Evolutionary conservation across 1,284 basidiomycete genomes (phyloP).

Genomic region (Inonotus hispidus): DNA sequence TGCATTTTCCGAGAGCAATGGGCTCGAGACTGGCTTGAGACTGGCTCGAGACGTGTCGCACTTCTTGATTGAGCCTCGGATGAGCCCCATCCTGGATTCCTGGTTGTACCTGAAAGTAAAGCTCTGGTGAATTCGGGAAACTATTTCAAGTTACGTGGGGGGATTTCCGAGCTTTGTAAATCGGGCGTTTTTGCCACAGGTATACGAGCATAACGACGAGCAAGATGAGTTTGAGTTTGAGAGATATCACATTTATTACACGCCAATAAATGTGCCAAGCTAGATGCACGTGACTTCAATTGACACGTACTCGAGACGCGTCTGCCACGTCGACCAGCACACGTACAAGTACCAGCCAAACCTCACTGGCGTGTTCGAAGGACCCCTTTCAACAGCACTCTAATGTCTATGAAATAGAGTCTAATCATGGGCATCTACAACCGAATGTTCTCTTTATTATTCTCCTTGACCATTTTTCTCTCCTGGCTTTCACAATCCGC

Average conservation of each 20-base stretch:
- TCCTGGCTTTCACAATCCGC: slow-evolving; percentile 8
- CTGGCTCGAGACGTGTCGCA: too few relatives aligned
- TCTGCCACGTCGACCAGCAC: slow-evolving; percentile 2
- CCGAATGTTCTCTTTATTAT: slow-evolving; percentile 6
- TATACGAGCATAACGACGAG: background rate
- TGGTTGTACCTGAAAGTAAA: too few relatives aligned
- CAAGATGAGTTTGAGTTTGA: too few relatives aligned
- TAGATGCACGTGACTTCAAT: background rate
- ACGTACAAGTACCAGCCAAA: background rate
- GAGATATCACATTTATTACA: too few relatives aligned
- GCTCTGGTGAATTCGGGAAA: too few relatives aligned
- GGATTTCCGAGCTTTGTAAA: too few relatives aligned
- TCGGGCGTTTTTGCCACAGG: too few relatives aligned
- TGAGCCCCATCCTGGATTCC: too few relatives aligned
- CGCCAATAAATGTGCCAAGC: background rate
- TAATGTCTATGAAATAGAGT: background rate
- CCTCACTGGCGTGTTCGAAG: background rate
- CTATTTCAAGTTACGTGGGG: too few relatives aligned
- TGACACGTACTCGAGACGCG: background rate
- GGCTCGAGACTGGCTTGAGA: too few relatives aligned
- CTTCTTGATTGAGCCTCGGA: too few relatives aligned
- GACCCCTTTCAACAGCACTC: background rate
- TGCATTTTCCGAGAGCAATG: too few relatives aligned
- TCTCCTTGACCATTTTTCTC: slow-evolving; percentile 8
- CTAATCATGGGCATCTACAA: slow-evolving; percentile 7